Evolutionary conservation across 2,329 filamentous ascomycete genomes (phyloP).

Genomic region (Penicillium sp.): DNA sequence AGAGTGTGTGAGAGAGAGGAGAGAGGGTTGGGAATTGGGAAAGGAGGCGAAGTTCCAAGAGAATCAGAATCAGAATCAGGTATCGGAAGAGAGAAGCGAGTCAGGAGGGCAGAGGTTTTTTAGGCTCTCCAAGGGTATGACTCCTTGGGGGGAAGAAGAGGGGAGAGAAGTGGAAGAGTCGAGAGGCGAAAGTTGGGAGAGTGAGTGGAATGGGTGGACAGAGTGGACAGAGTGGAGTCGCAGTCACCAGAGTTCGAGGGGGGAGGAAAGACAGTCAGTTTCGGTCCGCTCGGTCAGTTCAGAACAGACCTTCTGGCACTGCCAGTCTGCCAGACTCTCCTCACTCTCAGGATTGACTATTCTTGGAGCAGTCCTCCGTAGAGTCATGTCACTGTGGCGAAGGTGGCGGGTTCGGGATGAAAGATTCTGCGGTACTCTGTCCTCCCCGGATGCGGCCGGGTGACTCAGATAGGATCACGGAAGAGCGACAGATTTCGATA

Average conservation of each 20-base stretch:
- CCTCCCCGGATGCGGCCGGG: slow-evolving; percentile 4
- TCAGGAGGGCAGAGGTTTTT: slow-evolving; percentile 14
- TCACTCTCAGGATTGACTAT: no score
- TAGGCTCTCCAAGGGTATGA: slow-evolving; percentile 16
- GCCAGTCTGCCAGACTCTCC: no score
- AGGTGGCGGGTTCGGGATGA: neutral
- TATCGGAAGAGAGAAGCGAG: slow-evolving; percentile 3
- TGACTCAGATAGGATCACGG: neutral
- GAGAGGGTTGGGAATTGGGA: neutral
- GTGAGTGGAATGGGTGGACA: neutral
- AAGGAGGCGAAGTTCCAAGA: neutral
- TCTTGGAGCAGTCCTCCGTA: no score
- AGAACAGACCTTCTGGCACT: neutral
- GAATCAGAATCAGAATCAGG: neutral
- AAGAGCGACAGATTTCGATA: no score
- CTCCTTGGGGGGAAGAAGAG: slow-evolving; percentile 20
- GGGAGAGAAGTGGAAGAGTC: slow-evolving; percentile 8
- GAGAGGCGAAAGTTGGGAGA: slow-evolving; percentile 6
- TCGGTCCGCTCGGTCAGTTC: neutral
- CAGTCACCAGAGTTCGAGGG: neutral
- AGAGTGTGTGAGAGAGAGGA: neutral
- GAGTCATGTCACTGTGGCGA: neutral
- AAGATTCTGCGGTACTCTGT: neutral
- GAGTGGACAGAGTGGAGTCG: neutral
- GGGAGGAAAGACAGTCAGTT: neutral